These are phyloP conservation scores for Arthroderma sp. DNA, from an alignment of 2,329 filamentous ascomycete genomes.

Conservation along the genomic window DNA sequence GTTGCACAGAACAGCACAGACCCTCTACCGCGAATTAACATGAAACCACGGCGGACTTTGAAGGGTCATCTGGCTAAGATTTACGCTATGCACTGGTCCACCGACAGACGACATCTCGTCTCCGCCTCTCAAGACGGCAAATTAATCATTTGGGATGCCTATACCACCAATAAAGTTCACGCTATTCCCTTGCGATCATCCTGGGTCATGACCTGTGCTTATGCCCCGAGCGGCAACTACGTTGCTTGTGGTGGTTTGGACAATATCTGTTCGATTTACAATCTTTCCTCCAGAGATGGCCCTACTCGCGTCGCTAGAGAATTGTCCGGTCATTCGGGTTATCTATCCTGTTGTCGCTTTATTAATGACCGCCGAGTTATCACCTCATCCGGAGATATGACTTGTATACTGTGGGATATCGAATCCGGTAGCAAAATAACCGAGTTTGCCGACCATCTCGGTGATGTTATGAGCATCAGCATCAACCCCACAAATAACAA, in stretches of 20 bases:
- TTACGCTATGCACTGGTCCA: conserved; percentile 99
- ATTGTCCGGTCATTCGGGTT: conserved; percentile 90
- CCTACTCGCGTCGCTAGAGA: conserved; percentile 91
- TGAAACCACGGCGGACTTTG: conserved; percentile 93
- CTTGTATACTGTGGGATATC: conserved; percentile 99
- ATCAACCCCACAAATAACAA: conserved; percentile 99
- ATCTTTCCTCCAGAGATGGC: conserved; percentile 92
- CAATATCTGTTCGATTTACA: conserved; percentile 99
- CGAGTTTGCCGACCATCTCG: conserved; percentile 94
- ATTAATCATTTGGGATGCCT: conserved; percentile 99
- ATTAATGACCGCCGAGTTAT: conserved; percentile 97
- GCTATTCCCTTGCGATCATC: conserved; percentile 94
- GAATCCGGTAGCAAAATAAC: conserved; percentile 95
- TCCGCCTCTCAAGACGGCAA: conserved; percentile 98
- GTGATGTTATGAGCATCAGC: conserved; percentile 99
- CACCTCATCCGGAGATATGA: conserved; percentile 98
- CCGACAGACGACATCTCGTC: conserved; percentile 89
- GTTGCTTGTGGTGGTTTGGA: conserved; percentile 97
- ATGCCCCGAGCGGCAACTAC: conserved; percentile 94
- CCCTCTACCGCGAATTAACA: conserved; percentile 78
- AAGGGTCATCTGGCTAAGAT: conserved; percentile 99
- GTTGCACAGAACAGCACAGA: conserved; percentile 89
- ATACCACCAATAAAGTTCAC: conserved; percentile 99
- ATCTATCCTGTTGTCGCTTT: conserved; percentile 95
- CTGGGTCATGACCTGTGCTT: conserved; percentile 99